Evolutionary conservation across 2,329 filamentous ascomycete species (phyloP), one percentile per base, ranked within the genome.

Genomic region (Aspergillus brunneoviolaceus): DNA sequence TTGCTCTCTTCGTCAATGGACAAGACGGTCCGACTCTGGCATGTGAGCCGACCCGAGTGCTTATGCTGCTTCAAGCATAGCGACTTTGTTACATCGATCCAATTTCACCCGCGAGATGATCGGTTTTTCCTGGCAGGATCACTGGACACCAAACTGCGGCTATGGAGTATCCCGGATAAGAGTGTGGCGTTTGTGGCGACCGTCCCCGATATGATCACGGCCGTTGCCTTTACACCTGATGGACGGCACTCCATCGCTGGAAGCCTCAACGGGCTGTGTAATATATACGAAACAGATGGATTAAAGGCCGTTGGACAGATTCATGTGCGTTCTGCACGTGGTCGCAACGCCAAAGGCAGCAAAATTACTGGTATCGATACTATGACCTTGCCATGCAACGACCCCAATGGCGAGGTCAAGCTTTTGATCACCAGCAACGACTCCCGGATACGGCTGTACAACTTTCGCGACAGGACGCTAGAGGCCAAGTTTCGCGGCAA

Each of bases 131-230:
- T 99, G 11, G 93, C 95, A 19, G 95, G 95, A 9, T 96, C 92
- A 1, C 82, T 98, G 6, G 95, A 99, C 72, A 89, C 89, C 1
- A 93, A 92, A 66, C 76, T 99, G 54, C 85, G 95, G 16, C 79
- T 99, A 2, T 99, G 95, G 95, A 97, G 92, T 71, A 99, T 99
- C 51, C 93, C 95, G 0, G 95, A 99, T 74, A 97, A 96, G 74
- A 87, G 84, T n/a, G 90, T 98, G 29, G 93, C 93, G 0, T 98
- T 87, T 72, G 89, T 88, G 65, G 88, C 84, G 9, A 86, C 89
- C 49, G 80, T 93, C 0, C 86, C 89, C 0, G 93, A 97, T 67
- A 89, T 98, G 75, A 92, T 98, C 63, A 99, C 95, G 0, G 92
- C 95, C 1, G 94, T 98, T 0, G 88, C 91, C 0, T 99, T 99